phyloP scores from a whole-genome alignment of 2,329 filamentous ascomycete species.

The Penicillium sumatraense region DNA sequence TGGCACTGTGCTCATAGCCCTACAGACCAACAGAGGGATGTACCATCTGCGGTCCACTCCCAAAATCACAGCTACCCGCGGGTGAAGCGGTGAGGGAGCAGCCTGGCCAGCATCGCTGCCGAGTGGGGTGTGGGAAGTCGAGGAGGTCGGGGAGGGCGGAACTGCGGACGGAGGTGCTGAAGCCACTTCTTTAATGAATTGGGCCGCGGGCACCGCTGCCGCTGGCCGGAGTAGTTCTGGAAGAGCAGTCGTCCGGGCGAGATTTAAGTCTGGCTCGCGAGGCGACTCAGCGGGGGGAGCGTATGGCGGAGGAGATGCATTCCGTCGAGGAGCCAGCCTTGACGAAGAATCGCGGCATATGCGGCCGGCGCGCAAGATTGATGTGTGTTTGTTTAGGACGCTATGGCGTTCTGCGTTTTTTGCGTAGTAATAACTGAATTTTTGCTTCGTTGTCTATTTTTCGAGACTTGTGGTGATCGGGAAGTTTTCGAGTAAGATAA shows the following conservation, averaged over 20 bases:
- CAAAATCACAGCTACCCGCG: conserved; percentile 76
- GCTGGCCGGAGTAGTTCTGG: conserved; percentile 19
- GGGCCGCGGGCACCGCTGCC: conserved; percentile 15
- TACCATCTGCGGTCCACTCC: conserved; percentile 76
- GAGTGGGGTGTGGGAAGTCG: conserved; percentile 33
- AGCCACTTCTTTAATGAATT: conserved; percentile 36
- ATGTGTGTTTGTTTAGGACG: not conserved
- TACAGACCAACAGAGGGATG: conserved; percentile 71
- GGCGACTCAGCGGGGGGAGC: conserved; percentile 31
- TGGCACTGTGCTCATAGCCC: conserved; percentile 72
- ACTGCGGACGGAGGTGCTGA: conserved; percentile 31
- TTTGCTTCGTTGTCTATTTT: not conserved
- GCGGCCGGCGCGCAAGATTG: conserved; percentile 37
- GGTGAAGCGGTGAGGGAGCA: conserved; percentile 60
- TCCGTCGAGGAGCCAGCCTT: conserved; percentile 47
- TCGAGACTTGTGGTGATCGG: not conserved
- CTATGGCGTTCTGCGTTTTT: not conserved
- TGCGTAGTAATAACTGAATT: not conserved
- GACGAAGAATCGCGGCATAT: conserved; percentile 39
- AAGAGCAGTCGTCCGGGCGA: conserved; percentile 17
- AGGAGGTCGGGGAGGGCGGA: conserved; percentile 36
- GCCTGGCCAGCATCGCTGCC: conserved; percentile 35
- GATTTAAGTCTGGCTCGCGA: conserved; percentile 29
- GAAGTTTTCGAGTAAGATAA: not conserved
- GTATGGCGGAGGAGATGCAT: conserved; percentile 43